Conservation (phyloP, 108 stramenopile genomes). For the Nannochloropsis oceanica region DNA sequence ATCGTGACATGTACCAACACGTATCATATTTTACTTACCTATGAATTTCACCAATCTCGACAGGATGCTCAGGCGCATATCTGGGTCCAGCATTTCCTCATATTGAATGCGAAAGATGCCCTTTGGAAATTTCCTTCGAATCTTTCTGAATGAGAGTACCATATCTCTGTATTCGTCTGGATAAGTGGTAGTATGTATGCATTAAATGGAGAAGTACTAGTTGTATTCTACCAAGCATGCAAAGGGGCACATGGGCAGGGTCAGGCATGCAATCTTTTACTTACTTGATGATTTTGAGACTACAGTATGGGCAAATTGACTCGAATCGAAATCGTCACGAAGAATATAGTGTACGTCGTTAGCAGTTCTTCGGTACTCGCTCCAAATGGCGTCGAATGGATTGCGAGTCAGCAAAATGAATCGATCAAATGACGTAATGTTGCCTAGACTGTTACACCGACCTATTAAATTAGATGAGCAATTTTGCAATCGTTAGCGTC, state of each 20-base stretch:
- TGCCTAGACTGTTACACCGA: neutral
- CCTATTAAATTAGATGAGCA: neutral
- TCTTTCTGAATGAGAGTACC: neutral
- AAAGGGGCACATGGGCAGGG: too few relatives aligned
- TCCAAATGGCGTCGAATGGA: neutral
- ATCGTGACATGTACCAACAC: too few relatives aligned
- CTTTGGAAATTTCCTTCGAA: neutral
- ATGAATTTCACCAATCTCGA: neutral
- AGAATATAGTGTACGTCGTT: neutral
- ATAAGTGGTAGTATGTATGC: too few relatives aligned
- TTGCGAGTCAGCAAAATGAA: neutral
- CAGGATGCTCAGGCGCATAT: neutral
- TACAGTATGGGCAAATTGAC: neutral
- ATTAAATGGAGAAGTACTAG: too few relatives aligned
- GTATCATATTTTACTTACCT: neutral
- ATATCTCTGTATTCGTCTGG: neutral
- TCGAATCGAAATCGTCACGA: neutral
- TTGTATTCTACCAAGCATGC: too few relatives aligned
- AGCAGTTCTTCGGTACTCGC: neutral
- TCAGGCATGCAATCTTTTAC: neutral
- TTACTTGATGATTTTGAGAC: neutral
- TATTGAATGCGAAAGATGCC: neutral
- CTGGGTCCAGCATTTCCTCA: neutral
- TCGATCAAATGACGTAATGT: neutral
- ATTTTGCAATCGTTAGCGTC: too few relatives aligned